phyloP scores from a whole-genome alignment of 352 stramenopile genomes.

The Pythium inflatum region DNA sequence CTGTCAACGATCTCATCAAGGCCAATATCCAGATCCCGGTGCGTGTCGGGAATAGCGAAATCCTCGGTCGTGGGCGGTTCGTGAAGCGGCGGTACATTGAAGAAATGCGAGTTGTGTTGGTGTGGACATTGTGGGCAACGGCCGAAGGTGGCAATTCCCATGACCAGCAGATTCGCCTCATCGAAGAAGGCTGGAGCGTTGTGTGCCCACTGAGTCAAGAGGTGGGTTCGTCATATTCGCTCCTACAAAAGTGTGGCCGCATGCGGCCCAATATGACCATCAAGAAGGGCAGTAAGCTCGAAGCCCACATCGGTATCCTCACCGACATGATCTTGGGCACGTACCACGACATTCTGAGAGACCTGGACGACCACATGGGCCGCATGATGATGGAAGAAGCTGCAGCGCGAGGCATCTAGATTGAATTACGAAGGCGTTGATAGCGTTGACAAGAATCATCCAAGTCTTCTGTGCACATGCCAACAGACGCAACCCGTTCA shows the following conservation, averaged over 20 bases:
- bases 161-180: not conserved
- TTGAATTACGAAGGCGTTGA: not conserved
- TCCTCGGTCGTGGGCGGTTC: not conserved
- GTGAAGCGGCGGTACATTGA: constrained; percentile 5
- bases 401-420: not conserved
- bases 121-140: constrained; percentile 11
- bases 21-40: constrained; percentile 1
- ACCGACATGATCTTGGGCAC: constrained; percentile 18
- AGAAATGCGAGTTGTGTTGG: not conserved
- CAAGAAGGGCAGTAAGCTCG: not conserved
- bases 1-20: not conserved
- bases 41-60: not conserved
- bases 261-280: constrained; percentile 1
- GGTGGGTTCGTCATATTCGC: no score
- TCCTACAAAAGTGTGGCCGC: constrained; percentile 2
- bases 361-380: constrained; percentile 10
- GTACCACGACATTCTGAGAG: constrained; percentile 14
- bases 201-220: constrained; percentile 2
- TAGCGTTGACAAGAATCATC: no score
- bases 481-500: no score
- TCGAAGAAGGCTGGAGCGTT: constrained; percentile 15
- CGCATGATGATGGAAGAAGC: constrained; percentile 22
- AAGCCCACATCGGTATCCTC: constrained; percentile 1
- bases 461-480: no score
- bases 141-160: not conserved